A percentile compares a stretch with the other conserved stretches of the same genome.
Evolutionary conservation across 2,329 filamentous ascomycete species (phyloP).

Genomic region (Venturia effusa): DNA sequence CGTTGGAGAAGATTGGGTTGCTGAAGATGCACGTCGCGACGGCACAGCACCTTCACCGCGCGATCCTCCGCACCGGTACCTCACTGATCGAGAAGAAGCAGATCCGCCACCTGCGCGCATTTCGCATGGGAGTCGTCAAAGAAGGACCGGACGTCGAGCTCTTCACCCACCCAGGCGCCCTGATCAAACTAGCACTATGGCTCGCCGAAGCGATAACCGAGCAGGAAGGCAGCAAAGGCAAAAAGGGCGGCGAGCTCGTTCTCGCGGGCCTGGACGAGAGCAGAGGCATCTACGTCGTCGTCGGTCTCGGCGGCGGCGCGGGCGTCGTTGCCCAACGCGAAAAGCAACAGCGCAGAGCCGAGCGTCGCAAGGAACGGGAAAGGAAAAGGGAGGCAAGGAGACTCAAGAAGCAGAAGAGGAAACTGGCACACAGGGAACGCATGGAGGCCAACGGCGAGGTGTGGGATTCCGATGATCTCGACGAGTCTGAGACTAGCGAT

Average conservation of each 20-base stretch:
- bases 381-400: slow-evolving; percentile 40
- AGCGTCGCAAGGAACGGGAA: slow-evolving; percentile 46
- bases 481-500: slow-evolving; percentile 34
- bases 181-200: slow-evolving; percentile 92
- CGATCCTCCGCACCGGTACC: slow-evolving; percentile 87
- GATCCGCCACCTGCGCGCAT: slow-evolving; percentile 83
- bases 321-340: slow-evolving; percentile 54
- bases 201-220: slow-evolving; percentile 85
- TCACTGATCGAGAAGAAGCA: slow-evolving; percentile 87
- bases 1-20: slow-evolving; percentile 48
- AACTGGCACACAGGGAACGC: slow-evolving; percentile 40
- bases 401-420: slow-evolving; percentile 46
- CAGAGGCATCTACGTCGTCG: slow-evolving; percentile 79
- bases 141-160: slow-evolving; percentile 85
- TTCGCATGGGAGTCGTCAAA: slow-evolving; percentile 91
- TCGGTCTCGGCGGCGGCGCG: slow-evolving; percentile 81
- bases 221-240: slow-evolving; percentile 52
- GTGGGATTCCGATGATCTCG: slow-evolving; percentile 46
- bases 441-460: slow-evolving; percentile 47
- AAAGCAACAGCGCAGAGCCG: slow-evolving; percentile 56
- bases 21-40: slow-evolving; percentile 67
- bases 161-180: slow-evolving; percentile 83
- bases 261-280: slow-evolving; percentile 83
- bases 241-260: slow-evolving; percentile 66
- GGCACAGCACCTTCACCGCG: slow-evolving; percentile 80